Conservation (phyloP, 768 basidiomycete genomes). For the Termitomyces sp. region DNA sequence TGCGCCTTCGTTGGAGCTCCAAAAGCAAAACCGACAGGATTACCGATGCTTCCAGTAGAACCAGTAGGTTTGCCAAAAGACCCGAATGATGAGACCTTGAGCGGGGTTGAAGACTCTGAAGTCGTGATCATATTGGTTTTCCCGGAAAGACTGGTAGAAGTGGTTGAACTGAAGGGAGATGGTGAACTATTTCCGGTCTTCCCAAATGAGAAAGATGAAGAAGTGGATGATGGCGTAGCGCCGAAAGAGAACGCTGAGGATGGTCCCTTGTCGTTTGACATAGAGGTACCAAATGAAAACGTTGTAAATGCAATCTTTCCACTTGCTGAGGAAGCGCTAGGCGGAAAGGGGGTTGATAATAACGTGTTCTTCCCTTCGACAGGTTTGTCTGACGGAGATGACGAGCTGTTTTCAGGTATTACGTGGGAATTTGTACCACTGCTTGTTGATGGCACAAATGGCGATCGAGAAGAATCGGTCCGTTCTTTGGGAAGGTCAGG, state of each 20-base stretch:
- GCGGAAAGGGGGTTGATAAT: background rate
- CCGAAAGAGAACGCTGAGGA: constrained; percentile 3
- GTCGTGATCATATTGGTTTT: background rate
- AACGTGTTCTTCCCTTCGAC: background rate
- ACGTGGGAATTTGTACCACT: background rate
- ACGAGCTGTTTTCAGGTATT: background rate
- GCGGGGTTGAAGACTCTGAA: constrained; percentile 1
- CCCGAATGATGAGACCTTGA: constrained; percentile 20
- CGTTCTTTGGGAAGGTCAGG: background rate
- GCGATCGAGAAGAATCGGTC: background rate
- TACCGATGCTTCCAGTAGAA: constrained; percentile 46
- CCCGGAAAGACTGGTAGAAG: background rate
- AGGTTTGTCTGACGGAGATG: background rate
- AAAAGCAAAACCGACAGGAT: constrained; percentile 60
- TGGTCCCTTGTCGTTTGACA: background rate
- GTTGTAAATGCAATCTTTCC: background rate
- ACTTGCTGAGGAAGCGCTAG: background rate
- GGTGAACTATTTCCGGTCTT: background rate
- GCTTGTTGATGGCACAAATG: background rate
- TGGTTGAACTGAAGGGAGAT: background rate
- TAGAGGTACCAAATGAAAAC: background rate
- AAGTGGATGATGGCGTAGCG: background rate
- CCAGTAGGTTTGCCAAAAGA: constrained; percentile 26
- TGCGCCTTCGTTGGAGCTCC: constrained; percentile 32
- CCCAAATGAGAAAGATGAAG: constrained; percentile 3